Evolutionary conservation across 306 rosid genomes (phyloP), one percentile per base, ranked within the genome.

Genomic region (Dryas drummondii): DNA sequence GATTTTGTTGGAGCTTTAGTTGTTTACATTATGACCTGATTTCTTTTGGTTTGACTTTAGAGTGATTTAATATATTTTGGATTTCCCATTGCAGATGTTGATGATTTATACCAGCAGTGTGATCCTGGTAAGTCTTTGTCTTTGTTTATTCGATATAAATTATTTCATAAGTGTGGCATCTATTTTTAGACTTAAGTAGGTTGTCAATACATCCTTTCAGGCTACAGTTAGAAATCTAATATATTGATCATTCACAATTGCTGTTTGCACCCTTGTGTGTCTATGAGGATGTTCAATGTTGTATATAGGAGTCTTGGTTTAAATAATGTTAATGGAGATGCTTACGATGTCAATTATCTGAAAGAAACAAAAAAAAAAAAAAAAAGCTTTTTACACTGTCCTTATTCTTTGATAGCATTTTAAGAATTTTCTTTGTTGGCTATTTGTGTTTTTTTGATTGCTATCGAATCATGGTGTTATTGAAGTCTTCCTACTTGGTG

Each of bases 41-140:
- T 49, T 65, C 41, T 52, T 57, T 8, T 14, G 61, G 19, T 70
- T 61, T 9, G 65, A 71, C 12, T 60, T 22, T 50, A 47, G 12
- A 26, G 6, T 80, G 51, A 60, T 83, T 32, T 83, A 72, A 81
- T 73, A 82, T 42, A 6, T 74, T 44, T 78, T 72, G 46, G 76
- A 71, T 77, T 64, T 74, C 68, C 67, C 84, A 69, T 60, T 81
- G 89, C 96, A 91, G 98, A 93, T 74, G 96, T 89, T 76, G 93
- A 91, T 76, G 93, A 93, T 16, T 93, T 93, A 87, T 88, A 79
- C 80, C 91, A 72, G 78, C 90, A 88, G 81, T 93, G 98, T 66
- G 97, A 91, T 82, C 98, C 98, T 46, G 98, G 97, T 93, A 67
- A 82, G 83, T 41, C 17, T 55, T 68, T 9, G 5, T 68, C 54